Conservation (phyloP, 805 yeast genomes). For the Ascoidea tarda region DNA sequence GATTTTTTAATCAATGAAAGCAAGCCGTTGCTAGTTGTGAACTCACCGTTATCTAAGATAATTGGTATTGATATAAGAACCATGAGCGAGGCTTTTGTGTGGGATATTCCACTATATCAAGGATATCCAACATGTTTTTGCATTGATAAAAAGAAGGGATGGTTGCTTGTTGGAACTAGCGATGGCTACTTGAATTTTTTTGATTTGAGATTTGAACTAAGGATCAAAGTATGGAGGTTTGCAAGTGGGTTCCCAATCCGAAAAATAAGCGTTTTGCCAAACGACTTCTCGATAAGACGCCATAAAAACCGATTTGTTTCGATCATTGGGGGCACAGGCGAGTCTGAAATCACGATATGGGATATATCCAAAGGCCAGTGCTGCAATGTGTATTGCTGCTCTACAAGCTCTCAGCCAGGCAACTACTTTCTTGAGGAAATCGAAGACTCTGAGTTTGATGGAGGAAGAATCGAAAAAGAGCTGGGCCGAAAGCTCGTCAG, state of each 20-base stretch:
- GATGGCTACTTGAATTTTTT: slow-evolving; percentile 66
- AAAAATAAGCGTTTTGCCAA: slow-evolving; percentile 29
- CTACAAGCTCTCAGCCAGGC: neutral
- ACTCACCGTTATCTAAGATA: slow-evolving; percentile 40
- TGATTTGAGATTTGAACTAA: slow-evolving; percentile 60
- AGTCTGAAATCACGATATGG: slow-evolving; percentile 56
- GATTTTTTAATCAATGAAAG: slow-evolving; percentile 25
- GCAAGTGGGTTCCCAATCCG: slow-evolving; percentile 35
- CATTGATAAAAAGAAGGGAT: slow-evolving; percentile 35
- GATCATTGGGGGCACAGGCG: slow-evolving; percentile 55
- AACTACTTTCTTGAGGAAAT: neutral
- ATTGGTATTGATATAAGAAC: slow-evolving; percentile 42
- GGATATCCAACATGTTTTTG: slow-evolving; percentile 55
- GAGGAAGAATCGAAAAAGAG: neutral
- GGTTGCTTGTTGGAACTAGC: slow-evolving; percentile 66
- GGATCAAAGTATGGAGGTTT: slow-evolving; percentile 50
- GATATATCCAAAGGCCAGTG: slow-evolving; percentile 56
- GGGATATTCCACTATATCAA: slow-evolving; percentile 44
- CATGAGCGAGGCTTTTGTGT: slow-evolving; percentile 25
- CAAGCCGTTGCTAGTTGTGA: slow-evolving; percentile 29
- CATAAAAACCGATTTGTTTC: slow-evolving; percentile 30
- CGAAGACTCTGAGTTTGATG: neutral
- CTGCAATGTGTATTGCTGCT: slow-evolving; percentile 23
- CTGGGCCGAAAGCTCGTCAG: no score
- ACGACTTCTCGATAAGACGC: slow-evolving; percentile 19